Conservation (phyloP, 2,329 filamentous ascomycete genomes). For the Aspergillus ochraceoroseus region DNA sequence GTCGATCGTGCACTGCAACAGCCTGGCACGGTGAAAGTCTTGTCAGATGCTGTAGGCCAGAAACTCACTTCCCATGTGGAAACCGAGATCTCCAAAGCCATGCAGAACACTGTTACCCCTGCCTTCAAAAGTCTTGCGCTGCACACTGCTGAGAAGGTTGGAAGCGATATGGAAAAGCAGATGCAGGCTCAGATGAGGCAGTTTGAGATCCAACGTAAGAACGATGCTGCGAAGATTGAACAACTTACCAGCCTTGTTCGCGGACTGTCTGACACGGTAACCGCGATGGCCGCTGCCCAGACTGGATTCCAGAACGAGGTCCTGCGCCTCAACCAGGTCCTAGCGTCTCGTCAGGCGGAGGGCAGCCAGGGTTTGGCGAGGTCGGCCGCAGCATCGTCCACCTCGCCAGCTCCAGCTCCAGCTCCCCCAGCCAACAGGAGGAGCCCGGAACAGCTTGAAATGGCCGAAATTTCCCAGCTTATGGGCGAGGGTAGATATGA, state of each 20-base stretch:
- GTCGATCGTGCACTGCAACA: conserved; percentile 66
- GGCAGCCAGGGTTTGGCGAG: conserved; percentile 20
- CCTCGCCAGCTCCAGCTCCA: conserved; percentile 14
- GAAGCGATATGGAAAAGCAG: conserved; percentile 62
- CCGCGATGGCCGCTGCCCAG: conserved; percentile 43
- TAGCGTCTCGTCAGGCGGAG: conserved; percentile 25
- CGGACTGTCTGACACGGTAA: conserved; percentile 50
- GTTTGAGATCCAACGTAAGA: conserved; percentile 49
- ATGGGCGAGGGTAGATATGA: conserved; percentile 42
- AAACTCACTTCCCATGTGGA: conserved; percentile 66
- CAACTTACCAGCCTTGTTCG: conserved; percentile 55
- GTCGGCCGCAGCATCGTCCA: conserved; percentile 14
- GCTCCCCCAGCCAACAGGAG: conserved; percentile 16
- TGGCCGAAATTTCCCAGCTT: conserved; percentile 40
- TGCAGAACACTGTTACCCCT: conserved; percentile 62
- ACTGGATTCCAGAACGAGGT: conserved; percentile 42
- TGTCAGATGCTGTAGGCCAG: conserved; percentile 67
- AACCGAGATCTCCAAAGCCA: conserved; percentile 57
- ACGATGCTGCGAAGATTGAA: conserved; percentile 55
- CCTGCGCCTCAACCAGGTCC: conserved; percentile 32
- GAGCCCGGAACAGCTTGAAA: conserved; percentile 39
- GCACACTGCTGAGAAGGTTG: conserved; percentile 63
- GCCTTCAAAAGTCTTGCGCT: conserved; percentile 61
- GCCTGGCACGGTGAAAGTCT: conserved; percentile 64
- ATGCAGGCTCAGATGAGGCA: conserved; percentile 50